Percentiles rank a stretch among this genome's conserved stretches.
These are phyloP conservation scores for Chaetomium olivaceum DNA, from an alignment of 2,329 filamentous ascomycete genomes.

Conservation along the genomic window DNA sequence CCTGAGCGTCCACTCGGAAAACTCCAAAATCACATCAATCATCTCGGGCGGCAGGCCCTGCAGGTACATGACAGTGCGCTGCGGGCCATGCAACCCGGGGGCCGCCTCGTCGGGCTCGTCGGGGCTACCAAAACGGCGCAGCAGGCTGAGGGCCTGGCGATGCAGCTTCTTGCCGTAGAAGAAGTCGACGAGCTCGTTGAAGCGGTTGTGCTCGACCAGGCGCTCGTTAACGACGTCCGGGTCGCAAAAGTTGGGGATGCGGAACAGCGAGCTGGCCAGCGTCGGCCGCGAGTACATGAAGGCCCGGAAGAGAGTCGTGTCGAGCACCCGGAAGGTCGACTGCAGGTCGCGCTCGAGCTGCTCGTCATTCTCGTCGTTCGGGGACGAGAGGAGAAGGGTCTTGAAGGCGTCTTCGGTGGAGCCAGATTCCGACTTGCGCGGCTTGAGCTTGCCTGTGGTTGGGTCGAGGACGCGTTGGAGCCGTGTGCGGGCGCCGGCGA, in stretches of 20 bases:
- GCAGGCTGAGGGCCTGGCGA: conserved; percentile 77
- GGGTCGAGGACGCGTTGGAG: conserved; percentile 64
- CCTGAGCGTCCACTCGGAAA: conserved; percentile 82
- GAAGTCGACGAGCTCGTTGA: conserved; percentile 95
- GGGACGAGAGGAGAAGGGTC: conserved; percentile 52
- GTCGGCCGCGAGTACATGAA: conserved; percentile 92
- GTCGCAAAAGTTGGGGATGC: conserved; percentile 95
- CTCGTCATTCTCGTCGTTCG: conserved; percentile 54
- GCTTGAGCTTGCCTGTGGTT: conserved; percentile 61
- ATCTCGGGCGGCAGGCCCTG: conserved; percentile 83
- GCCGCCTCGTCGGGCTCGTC: conserved; percentile 52
- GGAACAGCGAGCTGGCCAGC: conserved; percentile 85
- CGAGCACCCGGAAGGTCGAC: conserved; percentile 78
- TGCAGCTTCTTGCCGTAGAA: conserved; percentile 94
- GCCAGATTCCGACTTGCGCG: conserved; percentile 46
- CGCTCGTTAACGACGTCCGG: conserved; percentile 93
- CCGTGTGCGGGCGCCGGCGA: conserved; percentile 77
- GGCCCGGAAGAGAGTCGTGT: conserved; percentile 90
- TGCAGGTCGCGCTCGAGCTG: conserved; percentile 71
- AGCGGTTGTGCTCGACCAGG: conserved; percentile 81
- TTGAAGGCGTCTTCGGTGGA: conserved; percentile 55
- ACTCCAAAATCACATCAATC: conserved; percentile 88
- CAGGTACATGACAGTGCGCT: conserved; percentile 84
- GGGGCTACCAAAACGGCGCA: conserved; percentile 75
- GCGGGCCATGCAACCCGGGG: conserved; percentile 71